Base-by-base conservation (phyloP, 495 filamentous ascomycete species). In the Oleoguttula mirabilis region DNA sequence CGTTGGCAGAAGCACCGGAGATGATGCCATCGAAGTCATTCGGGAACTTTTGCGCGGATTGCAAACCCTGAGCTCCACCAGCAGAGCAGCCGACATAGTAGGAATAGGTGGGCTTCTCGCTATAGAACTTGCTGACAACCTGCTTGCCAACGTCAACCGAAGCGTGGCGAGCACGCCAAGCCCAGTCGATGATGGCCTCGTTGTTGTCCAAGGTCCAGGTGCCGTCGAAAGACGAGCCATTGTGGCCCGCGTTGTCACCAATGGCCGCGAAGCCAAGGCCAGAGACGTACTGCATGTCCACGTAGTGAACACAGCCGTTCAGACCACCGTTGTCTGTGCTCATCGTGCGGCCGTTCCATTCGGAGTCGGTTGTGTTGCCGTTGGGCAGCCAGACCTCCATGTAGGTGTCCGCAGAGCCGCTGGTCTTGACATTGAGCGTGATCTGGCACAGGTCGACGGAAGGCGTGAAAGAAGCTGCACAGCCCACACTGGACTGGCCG, bases 301-400 rank as follows among this genome's bases (percentile, higher is more conserved):
- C 48, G 45, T 60, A 60, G 33, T 45, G 41, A 15, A 45, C 41
- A 19, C 41, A 45, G 8, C 57, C 57, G 33, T 28, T 38, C 17
- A 57, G n/a, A 12, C 57, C 57, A 14, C 57, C 57, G 27, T 58
- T 60, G 14, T 56, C 57, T 5, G 47, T 47, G 32, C 45, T 52
- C 40, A 60, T 28, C 20, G 57, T 50, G 11, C 57, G 40, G 14
- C 53, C 55, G 38, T 50, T 56, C 57, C 57, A 60, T 15, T 49
- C 51, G 12, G 32, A 33, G 20, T n/a, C n/a, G 11, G 32, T 34
- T 14, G 28, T 43, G 32, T 25, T 32, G 34, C 28, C 28, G 33
- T 38, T 38, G 10, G 76, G 77, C 21, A 80, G 60, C 72, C 72
- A 80, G 10, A 69, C 59, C 52, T 78, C 72, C 35, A 75, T 59